phyloP scores from a whole-genome alignment of 2,329 filamentous ascomycete genomes.

The Cytospora schulzeri region DNA sequence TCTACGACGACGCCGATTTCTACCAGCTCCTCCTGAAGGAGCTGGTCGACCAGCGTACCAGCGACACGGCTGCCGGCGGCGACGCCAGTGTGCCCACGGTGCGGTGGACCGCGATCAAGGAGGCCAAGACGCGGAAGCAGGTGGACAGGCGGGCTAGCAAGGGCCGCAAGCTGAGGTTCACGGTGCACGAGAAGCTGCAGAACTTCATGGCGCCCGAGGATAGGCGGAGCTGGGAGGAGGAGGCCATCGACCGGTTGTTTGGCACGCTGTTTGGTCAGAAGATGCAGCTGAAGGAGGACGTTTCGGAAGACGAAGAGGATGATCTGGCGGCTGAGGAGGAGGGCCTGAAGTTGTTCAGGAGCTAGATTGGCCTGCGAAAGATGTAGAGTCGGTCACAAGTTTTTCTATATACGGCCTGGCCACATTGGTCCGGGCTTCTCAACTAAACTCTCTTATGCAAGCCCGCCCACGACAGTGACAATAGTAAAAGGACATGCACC shows the following conservation, averaged over 20 bases:
- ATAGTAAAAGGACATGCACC: constrained; percentile 44
- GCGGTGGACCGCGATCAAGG: constrained; percentile 69
- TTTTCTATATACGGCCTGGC: neutral
- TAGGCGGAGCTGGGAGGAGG: constrained; percentile 75
- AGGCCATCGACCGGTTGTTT: constrained; percentile 77
- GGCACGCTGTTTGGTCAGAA: constrained; percentile 74
- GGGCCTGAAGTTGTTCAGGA: constrained; percentile 56
- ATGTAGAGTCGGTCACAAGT: neutral
- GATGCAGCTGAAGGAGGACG: constrained; percentile 64
- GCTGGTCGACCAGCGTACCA: constrained; percentile 84
- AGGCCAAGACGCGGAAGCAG: constrained; percentile 77
- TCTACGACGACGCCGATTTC: constrained; percentile 94
- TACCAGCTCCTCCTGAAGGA: constrained; percentile 93
- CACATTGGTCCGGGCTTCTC: neutral
- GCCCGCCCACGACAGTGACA: constrained; percentile 37
- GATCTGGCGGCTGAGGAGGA: constrained; percentile 54
- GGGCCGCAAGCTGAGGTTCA: constrained; percentile 90
- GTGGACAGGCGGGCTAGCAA: constrained; percentile 96
- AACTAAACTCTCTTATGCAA: neutral
- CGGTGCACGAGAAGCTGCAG: constrained; percentile 93
- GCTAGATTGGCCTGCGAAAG: constrained; percentile 30
- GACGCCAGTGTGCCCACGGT: constrained; percentile 50
- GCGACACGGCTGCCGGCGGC: constrained; percentile 57
- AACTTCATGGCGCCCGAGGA: constrained; percentile 98
- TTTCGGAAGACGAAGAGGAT: constrained; percentile 53